phyloP scores from a whole-genome alignment of 164 flowering plant genomes.

The Dillenia suffruticosa region DNA sequence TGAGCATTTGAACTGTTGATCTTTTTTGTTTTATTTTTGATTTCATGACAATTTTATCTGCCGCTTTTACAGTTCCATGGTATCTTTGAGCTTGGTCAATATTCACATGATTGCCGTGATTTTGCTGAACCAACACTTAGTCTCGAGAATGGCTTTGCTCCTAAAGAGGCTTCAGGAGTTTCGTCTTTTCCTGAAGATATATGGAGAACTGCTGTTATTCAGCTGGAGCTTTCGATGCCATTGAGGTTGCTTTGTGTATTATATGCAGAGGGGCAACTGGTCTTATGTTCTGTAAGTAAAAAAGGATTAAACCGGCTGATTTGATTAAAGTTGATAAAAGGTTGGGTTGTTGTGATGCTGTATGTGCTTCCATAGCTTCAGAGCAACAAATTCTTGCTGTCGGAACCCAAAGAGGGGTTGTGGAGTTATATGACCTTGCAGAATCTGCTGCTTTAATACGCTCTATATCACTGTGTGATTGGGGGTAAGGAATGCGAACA shows the following conservation, averaged over 20 bases:
- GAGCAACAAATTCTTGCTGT: conserved; percentile 92
- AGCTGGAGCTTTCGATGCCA: conserved; percentile 65
- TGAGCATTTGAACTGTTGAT: no score
- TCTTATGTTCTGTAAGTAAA: conserved; percentile 76
- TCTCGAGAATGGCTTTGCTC: conserved; percentile 55
- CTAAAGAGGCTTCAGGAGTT: conserved; percentile 27
- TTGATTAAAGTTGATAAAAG: conserved; percentile 62
- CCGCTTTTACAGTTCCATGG: conserved; percentile 56
- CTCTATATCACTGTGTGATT: conserved; percentile 79
- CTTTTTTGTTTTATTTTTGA: neutral
- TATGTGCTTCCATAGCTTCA: conserved; percentile 74
- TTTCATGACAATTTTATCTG: conserved; percentile 1
- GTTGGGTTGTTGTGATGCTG: conserved; percentile 69
- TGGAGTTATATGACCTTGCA: conserved; percentile 80
- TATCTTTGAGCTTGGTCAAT: conserved; percentile 42
- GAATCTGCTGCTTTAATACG: conserved; percentile 74
- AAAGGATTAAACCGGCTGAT: conserved; percentile 71
- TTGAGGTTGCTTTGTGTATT: conserved; percentile 70
- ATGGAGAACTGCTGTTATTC: conserved; percentile 37
- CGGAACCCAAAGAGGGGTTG: conserved; percentile 81
- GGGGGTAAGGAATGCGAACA: conserved; percentile 73
- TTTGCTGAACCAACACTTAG: conserved; percentile 25
- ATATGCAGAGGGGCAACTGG: conserved; percentile 63
- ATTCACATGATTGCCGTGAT: conserved; percentile 16
- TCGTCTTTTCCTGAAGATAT: conserved; percentile 19